Base-by-base conservation (phyloP, 371 early-diverging fungal genomes). In the Circinella umbellata region DNA sequence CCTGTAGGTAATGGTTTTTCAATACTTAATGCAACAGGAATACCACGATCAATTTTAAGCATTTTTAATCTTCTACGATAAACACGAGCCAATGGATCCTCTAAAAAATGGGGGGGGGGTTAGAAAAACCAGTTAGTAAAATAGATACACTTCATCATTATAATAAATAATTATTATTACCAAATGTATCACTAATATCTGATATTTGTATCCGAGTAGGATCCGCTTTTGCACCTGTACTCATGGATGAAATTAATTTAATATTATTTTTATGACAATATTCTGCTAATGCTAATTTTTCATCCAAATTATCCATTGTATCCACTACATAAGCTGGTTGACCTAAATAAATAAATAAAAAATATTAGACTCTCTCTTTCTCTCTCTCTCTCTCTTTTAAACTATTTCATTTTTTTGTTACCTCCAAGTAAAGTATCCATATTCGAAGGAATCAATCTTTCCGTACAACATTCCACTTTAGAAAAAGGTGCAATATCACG, bases 171-270 rank as follows among this genome's bases (percentile, higher is more conserved):
- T 42, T 6, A 42, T 11, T 6, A 42, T 71, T 84, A 89, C 91
- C 91, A 69, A 89, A 86, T 0, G 97, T 95, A 18, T 94, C 90
- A 68, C 91, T 89, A 54, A 98, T 93, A 74, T 98, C 98, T 17
- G 95, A 90, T 64, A 98, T 89, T 78, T 95, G 96, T 51, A 98
- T 90, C 5, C 94, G 88, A 11, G 96, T 91, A 15, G 98, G 94
- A 75, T 98, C 98, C 4, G 95, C 91, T 73, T 98, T 98, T 42
- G 94, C 94, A 14, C 98, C 98, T 4, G 96, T 94, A 3, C 96
- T 95, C 94, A 96, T 96, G 13, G 94, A 91, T 53, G 94, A 88
- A 42, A 98, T 91, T 20, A 97, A 85, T 53, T 83, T 86, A 42
- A 97, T 75, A 5, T 86, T 74, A 68, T 90, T 72, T 18, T 90